Percentiles rank a stretch among this genome's conserved stretches.
Conservation (phyloP, 2,329 filamentous ascomycete genomes). For the Coniochaeta hoffmannii region DNA sequence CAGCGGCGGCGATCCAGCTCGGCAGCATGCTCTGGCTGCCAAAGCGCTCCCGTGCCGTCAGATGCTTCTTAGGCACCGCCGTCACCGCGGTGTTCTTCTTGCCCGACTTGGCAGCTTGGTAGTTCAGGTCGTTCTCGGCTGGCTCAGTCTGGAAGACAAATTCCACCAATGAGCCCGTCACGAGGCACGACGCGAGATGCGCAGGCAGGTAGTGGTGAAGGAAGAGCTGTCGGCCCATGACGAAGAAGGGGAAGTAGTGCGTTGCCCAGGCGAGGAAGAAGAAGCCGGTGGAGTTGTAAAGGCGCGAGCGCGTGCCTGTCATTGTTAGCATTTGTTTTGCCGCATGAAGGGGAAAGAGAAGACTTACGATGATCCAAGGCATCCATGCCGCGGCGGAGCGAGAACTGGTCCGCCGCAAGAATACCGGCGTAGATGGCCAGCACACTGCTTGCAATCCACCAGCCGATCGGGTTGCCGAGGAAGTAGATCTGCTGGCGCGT, state of each 20-base stretch:
- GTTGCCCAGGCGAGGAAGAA: constrained; percentile 98
- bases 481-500: constrained; percentile 98
- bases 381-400: constrained; percentile 85
- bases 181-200: constrained; percentile 82
- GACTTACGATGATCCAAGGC: constrained; percentile 86
- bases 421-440: constrained; percentile 92
- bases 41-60: constrained; percentile 76
- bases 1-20: constrained; percentile 70
- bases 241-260: constrained; percentile 94
- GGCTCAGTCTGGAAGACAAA: constrained; percentile 94
- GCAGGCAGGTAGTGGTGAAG: constrained; percentile 95
- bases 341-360: not conserved
- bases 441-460: constrained; percentile 92
- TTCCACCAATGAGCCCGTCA: constrained; percentile 85
- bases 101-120: constrained; percentile 31
- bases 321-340: constrained; percentile 23
- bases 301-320: constrained; percentile 75
- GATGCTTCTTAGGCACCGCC: constrained; percentile 45
- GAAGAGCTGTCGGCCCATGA: constrained; percentile 98
- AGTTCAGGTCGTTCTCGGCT: constrained; percentile 45
- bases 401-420: constrained; percentile 85
- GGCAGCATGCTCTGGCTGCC: constrained; percentile 68
- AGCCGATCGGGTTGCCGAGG: constrained; percentile 90
- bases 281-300: constrained; percentile 98
- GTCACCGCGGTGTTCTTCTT: constrained; percentile 45